Evolutionary conservation across 441 rosid species (phyloP).

Genomic region (Gossypium trilobum): DNA sequence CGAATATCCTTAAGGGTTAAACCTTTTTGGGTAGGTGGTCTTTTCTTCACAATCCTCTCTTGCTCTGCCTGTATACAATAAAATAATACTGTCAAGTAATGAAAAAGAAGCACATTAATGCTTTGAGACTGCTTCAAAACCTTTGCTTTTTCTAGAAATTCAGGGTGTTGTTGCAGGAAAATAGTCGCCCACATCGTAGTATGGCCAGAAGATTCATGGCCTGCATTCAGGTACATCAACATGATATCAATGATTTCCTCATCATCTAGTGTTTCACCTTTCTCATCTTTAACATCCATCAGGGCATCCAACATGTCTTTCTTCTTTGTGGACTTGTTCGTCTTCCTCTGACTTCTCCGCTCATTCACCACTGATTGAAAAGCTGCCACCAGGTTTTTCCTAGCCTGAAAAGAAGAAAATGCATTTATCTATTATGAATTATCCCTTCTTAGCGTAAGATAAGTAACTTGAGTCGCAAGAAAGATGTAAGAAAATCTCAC

Average conservation of each 20-base stretch:
- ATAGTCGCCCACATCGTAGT: constrained; percentile 68
- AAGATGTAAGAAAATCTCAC: constrained; percentile 22
- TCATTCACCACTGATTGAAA: constrained; percentile 43
- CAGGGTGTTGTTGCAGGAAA: constrained; percentile 52
- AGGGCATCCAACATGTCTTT: constrained; percentile 78
- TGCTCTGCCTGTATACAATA: constrained; percentile 48
- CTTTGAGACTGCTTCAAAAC: constrained; percentile 6
- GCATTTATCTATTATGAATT: neutral
- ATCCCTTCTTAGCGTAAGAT: neutral
- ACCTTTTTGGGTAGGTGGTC: constrained; percentile 41
- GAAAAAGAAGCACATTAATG: neutral
- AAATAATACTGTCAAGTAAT: neutral
- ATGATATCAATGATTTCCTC: constrained; percentile 69
- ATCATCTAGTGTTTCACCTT: constrained; percentile 46
- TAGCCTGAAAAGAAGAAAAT: constrained; percentile 35
- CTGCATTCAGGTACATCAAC: constrained; percentile 78
- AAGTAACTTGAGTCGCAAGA: neutral
- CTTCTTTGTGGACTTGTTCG: constrained; percentile 12
- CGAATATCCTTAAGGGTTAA: constrained; percentile 59
- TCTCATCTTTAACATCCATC: constrained; percentile 54
- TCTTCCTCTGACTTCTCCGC: constrained; percentile 33
- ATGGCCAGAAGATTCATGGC: constrained; percentile 91
- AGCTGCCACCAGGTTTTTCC: constrained; percentile 54
- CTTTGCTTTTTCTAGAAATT: constrained; percentile 48
- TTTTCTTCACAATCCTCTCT: constrained; percentile 38